Conservation (phyloP, 2,329 filamentous ascomycete genomes). For the Monilinia polystroma region DNA sequence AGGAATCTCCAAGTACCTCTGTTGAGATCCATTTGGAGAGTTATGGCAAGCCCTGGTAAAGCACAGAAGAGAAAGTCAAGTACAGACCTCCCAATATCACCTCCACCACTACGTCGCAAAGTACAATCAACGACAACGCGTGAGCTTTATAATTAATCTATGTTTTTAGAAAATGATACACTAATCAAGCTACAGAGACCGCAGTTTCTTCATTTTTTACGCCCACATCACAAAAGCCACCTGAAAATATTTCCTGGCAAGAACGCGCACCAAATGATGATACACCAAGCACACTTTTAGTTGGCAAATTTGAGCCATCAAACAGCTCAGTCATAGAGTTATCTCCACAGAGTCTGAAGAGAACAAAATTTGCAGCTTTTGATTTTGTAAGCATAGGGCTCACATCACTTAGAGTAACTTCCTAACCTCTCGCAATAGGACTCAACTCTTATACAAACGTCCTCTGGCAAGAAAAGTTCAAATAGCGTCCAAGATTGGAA, state of each 20-base stretch:
- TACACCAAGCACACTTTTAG: slow-evolving; percentile 60
- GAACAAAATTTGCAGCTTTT: slow-evolving; percentile 67
- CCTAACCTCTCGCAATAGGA: slow-evolving; percentile 53
- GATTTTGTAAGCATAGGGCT: slow-evolving; percentile 53
- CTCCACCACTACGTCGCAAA: slow-evolving; percentile 41
- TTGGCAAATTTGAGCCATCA: slow-evolving; percentile 66
- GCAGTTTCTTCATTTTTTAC: slow-evolving; percentile 86
- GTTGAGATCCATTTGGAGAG: slow-evolving; percentile 6
- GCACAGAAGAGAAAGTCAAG: slow-evolving; percentile 35
- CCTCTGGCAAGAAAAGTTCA: slow-evolving; percentile 77
- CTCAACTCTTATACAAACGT: slow-evolving; percentile 78
- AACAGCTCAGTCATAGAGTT: slow-evolving; percentile 31
- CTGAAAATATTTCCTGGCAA: slow-evolving; percentile 71
- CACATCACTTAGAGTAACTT: not conserved
- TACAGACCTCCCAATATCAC: slow-evolving; percentile 35
- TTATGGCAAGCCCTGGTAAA: slow-evolving; percentile 31
- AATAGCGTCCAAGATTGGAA: slow-evolving; percentile 79
- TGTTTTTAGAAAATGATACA: not conserved
- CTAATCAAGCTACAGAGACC: slow-evolving; percentile 51
- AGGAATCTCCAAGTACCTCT: not conserved
- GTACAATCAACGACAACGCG: slow-evolving; percentile 41
- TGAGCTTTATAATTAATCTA: slow-evolving; percentile 27
- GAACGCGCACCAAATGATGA: slow-evolving; percentile 56
- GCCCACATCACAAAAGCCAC: slow-evolving; percentile 78
- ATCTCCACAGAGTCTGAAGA: slow-evolving; percentile 37